phyloP scores from a whole-genome alignment of 2,329 filamentous ascomycete genomes.

The Sporothrix pallida region DNA sequence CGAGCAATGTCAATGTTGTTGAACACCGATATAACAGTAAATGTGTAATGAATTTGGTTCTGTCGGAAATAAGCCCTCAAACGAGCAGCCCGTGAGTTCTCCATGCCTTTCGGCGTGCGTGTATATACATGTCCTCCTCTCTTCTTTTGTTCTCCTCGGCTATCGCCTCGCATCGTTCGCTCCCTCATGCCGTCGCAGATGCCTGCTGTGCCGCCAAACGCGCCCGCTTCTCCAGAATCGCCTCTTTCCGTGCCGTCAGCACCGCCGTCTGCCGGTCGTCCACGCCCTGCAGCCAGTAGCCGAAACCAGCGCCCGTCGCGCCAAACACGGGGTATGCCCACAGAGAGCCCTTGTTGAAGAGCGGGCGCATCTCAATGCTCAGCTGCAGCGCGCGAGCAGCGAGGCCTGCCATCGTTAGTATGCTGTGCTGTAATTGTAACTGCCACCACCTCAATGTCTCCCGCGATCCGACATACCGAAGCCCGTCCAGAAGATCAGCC shows the following conservation, averaged over 20 bases:
- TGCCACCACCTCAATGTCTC: neutral
- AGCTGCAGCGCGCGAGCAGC: conserved; percentile 95
- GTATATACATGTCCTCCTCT: conserved; percentile 5
- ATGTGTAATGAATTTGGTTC: conserved; percentile 20
- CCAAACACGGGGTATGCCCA: conserved; percentile 94
- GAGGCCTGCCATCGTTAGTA: conserved; percentile 65
- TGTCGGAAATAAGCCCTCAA: conserved; percentile 5
- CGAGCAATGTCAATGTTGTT: no score
- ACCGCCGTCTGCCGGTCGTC: conserved; percentile 80
- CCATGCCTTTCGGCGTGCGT: conserved; percentile 16
- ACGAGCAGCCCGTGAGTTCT: neutral
- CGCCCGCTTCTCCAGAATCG: conserved; percentile 86
- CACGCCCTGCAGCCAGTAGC: conserved; percentile 94
- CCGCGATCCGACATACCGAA: conserved; percentile 71
- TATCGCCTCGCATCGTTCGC: no score
- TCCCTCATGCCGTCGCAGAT: conserved; percentile 35
- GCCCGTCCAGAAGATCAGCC: conserved; percentile 82
- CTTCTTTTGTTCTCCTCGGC: no score
- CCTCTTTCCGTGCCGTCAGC: conserved; percentile 77
- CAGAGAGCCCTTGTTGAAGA: conserved; percentile 82
- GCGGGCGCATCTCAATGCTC: conserved; percentile 96
- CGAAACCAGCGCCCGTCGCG: conserved; percentile 84
- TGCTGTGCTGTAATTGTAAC: neutral
- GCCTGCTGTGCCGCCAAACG: conserved; percentile 72
- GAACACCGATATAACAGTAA: neutral